These are phyloP conservation scores for Lasiodiplodia sp. DNA, from an alignment of 2,329 filamentous ascomycete species.

Conservation along the genomic window DNA sequence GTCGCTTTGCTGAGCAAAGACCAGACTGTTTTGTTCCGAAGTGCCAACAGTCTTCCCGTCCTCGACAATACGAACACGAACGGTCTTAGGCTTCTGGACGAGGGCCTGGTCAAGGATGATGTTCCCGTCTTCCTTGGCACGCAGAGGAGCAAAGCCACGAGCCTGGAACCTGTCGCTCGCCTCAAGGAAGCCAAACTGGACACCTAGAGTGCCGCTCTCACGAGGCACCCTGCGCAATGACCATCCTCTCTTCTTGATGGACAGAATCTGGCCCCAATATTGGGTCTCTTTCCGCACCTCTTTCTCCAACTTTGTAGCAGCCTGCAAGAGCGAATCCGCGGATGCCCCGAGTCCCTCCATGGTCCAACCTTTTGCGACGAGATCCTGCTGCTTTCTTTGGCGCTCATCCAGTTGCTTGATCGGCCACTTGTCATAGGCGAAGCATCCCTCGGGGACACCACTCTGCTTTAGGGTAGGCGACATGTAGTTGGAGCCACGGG, in stretches of 20 bases:
- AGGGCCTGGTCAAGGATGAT: constrained; percentile 75
- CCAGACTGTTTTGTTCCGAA: constrained; percentile 47
- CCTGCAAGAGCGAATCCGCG: constrained; percentile 74
- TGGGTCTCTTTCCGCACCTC: constrained; percentile 81
- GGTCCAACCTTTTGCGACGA: constrained; percentile 73
- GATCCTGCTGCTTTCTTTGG: constrained; percentile 48
- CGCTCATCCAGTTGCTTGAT: constrained; percentile 43
- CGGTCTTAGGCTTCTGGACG: constrained; percentile 61
- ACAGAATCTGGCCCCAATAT: constrained; percentile 88
- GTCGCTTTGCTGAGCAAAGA: constrained; percentile 27
- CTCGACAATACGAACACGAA: constrained; percentile 72
- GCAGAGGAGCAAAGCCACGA: constrained; percentile 81
- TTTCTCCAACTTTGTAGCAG: constrained; percentile 74
- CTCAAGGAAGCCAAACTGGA: constrained; percentile 89
- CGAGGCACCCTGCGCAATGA: constrained; percentile 78
- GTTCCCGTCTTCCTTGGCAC: constrained; percentile 75
- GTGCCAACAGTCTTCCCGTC: constrained; percentile 65
- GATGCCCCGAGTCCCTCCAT: constrained; percentile 78
- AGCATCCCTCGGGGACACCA: constrained; percentile 72
- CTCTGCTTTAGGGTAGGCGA: constrained; percentile 73
- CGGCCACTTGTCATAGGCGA: constrained; percentile 70
- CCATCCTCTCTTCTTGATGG: constrained; percentile 86
- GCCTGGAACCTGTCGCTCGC: constrained; percentile 66
- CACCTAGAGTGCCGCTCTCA: constrained; percentile 77
- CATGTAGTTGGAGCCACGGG: constrained; percentile 74